These are phyloP conservation scores for Prunus yedoensis DNA, from an alignment of 331 rosid genomes.

Conservation along the genomic window DNA sequence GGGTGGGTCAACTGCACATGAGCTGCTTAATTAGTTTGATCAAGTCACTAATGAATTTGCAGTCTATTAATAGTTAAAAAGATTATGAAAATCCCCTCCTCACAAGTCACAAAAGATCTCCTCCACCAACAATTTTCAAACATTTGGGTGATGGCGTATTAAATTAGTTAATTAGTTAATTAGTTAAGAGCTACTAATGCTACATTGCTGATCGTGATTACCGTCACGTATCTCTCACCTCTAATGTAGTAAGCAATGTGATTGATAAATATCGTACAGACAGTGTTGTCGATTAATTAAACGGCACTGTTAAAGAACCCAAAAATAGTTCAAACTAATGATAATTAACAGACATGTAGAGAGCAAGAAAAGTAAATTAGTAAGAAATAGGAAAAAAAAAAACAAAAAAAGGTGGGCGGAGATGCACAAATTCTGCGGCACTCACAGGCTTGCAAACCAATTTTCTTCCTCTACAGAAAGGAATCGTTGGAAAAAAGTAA, in stretches of 20 bases:
- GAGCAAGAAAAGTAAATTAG: slow-evolving; percentile 23
- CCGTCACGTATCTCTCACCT: background rate
- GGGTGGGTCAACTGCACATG: slow-evolving; percentile 64
- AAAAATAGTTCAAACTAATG: slow-evolving; percentile 1
- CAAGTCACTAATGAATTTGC: background rate
- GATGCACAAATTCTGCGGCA: slow-evolving; percentile 55
- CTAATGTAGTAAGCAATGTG: background rate
- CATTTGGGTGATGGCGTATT: background rate
- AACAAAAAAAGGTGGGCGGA: slow-evolving; percentile 2
- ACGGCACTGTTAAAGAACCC: slow-evolving; percentile 13
- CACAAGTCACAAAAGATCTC: slow-evolving; percentile 31
- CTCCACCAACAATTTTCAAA: slow-evolving; percentile 20
- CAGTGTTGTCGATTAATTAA: slow-evolving; percentile 3
- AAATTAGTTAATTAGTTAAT: slow-evolving; percentile 15
- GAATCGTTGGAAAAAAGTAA: slow-evolving; percentile 79
- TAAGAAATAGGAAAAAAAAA: background rate
- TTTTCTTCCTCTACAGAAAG: slow-evolving; percentile 59
- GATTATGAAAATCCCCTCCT: slow-evolving; percentile 8
- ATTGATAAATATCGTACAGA: background rate
- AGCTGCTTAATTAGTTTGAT: slow-evolving; percentile 29
- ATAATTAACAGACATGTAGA: background rate
- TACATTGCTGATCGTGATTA: background rate
- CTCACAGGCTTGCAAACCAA: slow-evolving; percentile 89
- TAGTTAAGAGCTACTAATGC: background rate
- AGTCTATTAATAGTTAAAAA: background rate